Base-by-base conservation (phyloP, 495 filamentous ascomycete species). In the Penicillium simplicissimum region DNA sequence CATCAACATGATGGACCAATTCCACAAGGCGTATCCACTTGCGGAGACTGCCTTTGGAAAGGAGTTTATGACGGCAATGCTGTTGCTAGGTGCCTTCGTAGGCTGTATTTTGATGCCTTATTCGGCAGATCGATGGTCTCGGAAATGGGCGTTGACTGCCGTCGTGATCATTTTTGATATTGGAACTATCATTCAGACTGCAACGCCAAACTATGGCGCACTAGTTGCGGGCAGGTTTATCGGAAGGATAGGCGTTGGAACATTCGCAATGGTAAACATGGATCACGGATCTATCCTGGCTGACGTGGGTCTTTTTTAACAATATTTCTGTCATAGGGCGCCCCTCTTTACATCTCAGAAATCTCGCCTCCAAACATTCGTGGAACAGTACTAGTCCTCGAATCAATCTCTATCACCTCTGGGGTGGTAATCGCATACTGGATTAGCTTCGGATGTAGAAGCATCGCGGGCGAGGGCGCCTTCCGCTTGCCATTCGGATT, bases 401-500 rank as follows among this genome's bases (percentile, higher is more conserved):
- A 64, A 34, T 38, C 38, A 15, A 48, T 56, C 11, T 64, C 67
- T 43, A 78, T 78, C 43, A 67, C 72, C n/a, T 67, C 73, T 48
- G 81, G 77, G 13, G 76, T 76, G 52, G 71, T 77, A 1, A 56
- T 56, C 10, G 54, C 54, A 36, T 56, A n/a, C 54, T 56, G 36
- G 38, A 64, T 60, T 28, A 60, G 52, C 14, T 64, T 52, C 48
- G 62, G 62, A 14, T 57, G 57, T 2, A n/a, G 57, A 21, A 36
- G 40, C 11, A 42, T 60, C 9, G 23, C 49, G 1, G 42, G 57
- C 17, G 34, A 56, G 14, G 80, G 81, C 28, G 80, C 86, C 10
- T 90, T 87, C 86, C 82, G 88, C 1, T 66, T 83, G 7, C 86
- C 87, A 0, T 83, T 85, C 52, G 79, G 80, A 61, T 69, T 87